These are phyloP conservation scores for Oldenlandia corymbosa DNA, from an alignment of 257 asterid genomes.

Conservation along the genomic window DNA sequence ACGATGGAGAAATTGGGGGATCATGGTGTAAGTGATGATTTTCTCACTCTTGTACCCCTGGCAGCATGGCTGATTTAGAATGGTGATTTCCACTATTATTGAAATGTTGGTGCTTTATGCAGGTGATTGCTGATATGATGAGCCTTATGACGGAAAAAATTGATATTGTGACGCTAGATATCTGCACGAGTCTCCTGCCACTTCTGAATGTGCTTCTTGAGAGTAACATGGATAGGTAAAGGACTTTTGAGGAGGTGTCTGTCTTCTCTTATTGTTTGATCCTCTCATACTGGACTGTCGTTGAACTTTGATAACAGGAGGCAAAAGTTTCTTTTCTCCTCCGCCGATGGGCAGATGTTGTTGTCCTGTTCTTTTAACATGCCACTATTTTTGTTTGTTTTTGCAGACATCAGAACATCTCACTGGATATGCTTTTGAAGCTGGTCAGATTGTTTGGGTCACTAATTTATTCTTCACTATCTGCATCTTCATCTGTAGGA, in stretches of 20 bases:
- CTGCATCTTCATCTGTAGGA: constrained; percentile 88
- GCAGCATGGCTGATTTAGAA: neutral
- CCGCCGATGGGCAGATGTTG: constrained; percentile 1
- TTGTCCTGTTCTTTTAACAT: constrained; percentile 16
- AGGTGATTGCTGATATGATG: constrained; percentile 93
- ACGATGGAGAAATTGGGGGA: constrained; percentile 77
- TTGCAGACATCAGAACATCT: constrained; percentile 79
- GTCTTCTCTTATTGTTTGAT: neutral
- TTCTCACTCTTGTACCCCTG: constrained; percentile 9
- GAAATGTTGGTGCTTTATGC: constrained; percentile 17
- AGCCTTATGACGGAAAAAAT: constrained; percentile 64
- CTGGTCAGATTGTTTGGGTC: constrained; percentile 92
- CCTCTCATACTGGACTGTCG: constrained; percentile 6
- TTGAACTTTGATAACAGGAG: neutral
- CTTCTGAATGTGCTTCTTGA: constrained; percentile 69
- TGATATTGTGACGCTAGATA: constrained; percentile 72
- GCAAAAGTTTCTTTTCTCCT: neutral
- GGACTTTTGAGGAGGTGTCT: neutral
- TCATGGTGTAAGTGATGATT: constrained; percentile 57
- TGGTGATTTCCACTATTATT: neutral
- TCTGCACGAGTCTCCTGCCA: constrained; percentile 80
- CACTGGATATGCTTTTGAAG: constrained; percentile 77
- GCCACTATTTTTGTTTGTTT: constrained; percentile 9
- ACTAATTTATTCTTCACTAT: constrained; percentile 68
- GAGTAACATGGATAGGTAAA: constrained; percentile 79